Percentiles rank a stretch among this genome's conserved stretches.
Conservation (phyloP, 306 rosid species). For the Dalbergia oliveri region DNA sequence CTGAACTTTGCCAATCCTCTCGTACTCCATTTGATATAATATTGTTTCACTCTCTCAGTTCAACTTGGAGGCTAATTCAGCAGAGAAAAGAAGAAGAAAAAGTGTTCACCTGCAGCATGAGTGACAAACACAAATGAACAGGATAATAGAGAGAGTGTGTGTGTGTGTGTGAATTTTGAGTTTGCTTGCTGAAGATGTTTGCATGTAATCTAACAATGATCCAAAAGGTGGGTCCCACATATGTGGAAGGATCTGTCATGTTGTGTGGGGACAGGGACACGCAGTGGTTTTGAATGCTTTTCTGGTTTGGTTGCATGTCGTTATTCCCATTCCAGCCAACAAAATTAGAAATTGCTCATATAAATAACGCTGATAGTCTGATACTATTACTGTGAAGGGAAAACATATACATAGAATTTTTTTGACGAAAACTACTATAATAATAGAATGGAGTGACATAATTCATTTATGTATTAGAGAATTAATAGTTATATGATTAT, state of each 20-base stretch:
- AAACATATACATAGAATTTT: too few species aligned
- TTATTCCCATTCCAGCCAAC: neutral
- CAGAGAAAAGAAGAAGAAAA: neutral
- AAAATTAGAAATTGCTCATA: too few species aligned
- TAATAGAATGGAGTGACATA: too few species aligned
- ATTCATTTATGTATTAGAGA: too few species aligned
- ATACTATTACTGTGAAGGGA: too few species aligned
- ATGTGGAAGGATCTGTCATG: neutral
- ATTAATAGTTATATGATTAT: too few species aligned
- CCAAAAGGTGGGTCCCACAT: neutral
- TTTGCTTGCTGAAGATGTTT: neutral
- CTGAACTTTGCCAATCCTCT: conserved; percentile 90
- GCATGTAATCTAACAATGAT: neutral
- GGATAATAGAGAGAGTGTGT: neutral
- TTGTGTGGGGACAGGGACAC: neutral
- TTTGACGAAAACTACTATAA: too few species aligned
- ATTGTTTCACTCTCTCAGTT: conserved; percentile 16
- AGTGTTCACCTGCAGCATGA: neutral
- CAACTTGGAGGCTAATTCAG: conserved; percentile 22
- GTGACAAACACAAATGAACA: neutral
- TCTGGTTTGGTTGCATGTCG: neutral
- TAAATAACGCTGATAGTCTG: too few species aligned
- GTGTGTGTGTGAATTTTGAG: neutral
- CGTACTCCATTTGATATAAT: conserved; percentile 78
- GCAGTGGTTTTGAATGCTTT: neutral